A percentile compares a stretch with the other conserved stretches of the same genome.
Conservation (phyloP, 2,329 filamentous ascomycete species). For the Aspergillus calidoustus region DNA sequence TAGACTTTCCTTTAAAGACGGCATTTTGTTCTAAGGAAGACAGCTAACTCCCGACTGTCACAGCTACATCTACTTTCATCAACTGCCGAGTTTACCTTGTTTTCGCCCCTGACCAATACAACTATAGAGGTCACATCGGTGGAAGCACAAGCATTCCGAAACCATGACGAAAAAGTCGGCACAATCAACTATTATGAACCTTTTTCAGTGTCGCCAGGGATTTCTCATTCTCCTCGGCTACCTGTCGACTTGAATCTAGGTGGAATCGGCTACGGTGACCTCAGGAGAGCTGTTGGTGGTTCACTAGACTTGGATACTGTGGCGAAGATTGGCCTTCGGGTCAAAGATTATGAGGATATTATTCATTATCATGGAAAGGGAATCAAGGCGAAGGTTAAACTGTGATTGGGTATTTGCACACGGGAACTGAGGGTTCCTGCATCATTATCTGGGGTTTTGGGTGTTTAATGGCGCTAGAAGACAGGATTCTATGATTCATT, state of each 20-base stretch:
- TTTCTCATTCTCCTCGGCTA: conserved; percentile 72
- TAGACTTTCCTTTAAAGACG: conserved; percentile 32
- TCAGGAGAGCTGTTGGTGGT: conserved; percentile 80
- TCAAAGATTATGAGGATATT: conserved; percentile 75
- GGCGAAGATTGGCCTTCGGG: conserved; percentile 73
- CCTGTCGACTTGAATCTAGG: conserved; percentile 81
- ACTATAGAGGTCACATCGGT: conserved; percentile 78
- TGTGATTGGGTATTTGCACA: conserved; percentile 25
- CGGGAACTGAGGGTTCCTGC: not conserved
- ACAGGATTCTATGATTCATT: not conserved
- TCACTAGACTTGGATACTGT: conserved; percentile 76
- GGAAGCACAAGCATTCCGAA: conserved; percentile 85
- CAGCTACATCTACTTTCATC: conserved; percentile 80
- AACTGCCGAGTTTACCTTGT: conserved; percentile 80
- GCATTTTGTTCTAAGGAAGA: not conserved
- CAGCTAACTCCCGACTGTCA: conserved; percentile 22
- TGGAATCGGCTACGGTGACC: conserved; percentile 79
- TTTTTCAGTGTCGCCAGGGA: conserved; percentile 77
- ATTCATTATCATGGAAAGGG: conserved; percentile 73
- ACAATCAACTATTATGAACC: conserved; percentile 74
- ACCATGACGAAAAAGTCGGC: conserved; percentile 76
- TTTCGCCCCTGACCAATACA: conserved; percentile 75
- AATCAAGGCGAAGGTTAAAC: conserved; percentile 67
- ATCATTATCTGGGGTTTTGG: not conserved
- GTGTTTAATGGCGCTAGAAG: not conserved